These are phyloP conservation scores for Mercurialis annua DNA, from an alignment of 345 rosid genomes.

Conservation along the genomic window DNA sequence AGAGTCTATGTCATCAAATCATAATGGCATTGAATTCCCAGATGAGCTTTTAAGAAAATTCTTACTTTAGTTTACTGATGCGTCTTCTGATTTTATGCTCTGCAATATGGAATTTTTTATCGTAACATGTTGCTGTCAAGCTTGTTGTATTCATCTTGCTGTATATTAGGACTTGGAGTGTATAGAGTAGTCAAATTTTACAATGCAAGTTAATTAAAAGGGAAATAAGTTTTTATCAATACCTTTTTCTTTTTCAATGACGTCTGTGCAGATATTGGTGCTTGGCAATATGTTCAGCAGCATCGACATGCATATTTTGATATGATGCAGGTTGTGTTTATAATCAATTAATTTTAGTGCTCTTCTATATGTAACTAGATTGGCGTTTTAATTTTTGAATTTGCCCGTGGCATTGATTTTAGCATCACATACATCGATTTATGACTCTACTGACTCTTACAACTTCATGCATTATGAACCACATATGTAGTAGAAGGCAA, in stretches of 20 bases:
- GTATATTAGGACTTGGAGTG: background rate
- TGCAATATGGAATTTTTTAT: background rate
- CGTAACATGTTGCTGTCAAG: background rate
- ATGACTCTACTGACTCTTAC: background rate
- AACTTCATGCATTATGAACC: background rate
- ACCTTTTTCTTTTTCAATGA: background rate
- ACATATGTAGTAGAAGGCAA: too few species aligned
- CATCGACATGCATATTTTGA: slow-evolving; percentile 90
- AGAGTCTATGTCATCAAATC: background rate
- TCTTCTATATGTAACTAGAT: background rate
- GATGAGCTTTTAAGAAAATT: background rate
- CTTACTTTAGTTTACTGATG: background rate
- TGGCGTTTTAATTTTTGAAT: background rate
- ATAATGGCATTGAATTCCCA: background rate
- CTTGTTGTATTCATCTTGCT: background rate
- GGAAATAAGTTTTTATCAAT: background rate
- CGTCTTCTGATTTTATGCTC: background rate
- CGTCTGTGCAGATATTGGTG: slow-evolving; percentile 67
- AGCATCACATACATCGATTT: background rate
- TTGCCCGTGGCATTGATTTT: background rate
- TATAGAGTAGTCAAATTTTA: background rate
- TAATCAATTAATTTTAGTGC: background rate
- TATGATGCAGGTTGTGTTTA: slow-evolving; percentile 73
- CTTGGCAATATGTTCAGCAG: slow-evolving; percentile 77
- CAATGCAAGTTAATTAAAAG: background rate